Base-by-base conservation (phyloP, 1,139 yeast genomes). In the Maudiozyma humilis region DNA sequence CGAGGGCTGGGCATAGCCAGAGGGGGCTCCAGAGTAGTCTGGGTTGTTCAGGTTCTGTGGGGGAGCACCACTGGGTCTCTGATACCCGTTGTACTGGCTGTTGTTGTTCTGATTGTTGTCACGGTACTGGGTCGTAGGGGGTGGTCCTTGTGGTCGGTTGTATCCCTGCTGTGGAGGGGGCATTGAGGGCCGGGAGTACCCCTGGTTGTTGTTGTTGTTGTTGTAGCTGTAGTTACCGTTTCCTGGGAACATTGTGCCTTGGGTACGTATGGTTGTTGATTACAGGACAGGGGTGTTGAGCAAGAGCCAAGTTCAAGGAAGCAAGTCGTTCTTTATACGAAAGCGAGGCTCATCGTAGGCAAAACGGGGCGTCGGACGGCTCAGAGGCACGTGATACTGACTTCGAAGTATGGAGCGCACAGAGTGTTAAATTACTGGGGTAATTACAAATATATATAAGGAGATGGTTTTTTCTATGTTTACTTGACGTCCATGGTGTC, bases 151-250 rank as follows among this genome's bases (percentile, higher is more conserved):
- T 2, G 47, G 44, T 13, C 45, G 32, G 10, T 17, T 15, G 20
- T 40, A 39, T 16, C 35, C 25, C 37, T 40, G 40, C n/a, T n/a
- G 39, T 23, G 40, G 44, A 10, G 27, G 27, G 10, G 27, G 27
- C 27, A 23, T 23, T 23, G 27, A 23, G 27, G 27, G 27, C 27
- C 25, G 42, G 38, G 33, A 41, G 45, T 15, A 32, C 34, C 23
- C 29, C 23, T 36, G 50, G 32, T 25, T 36, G 27, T 36, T 13
- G 12, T 18, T 35, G 29, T 36, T 25, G 51, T 42, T 52, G 48
- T 37, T 41, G 32, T 43, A 41, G 6, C 42, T 56, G 54, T 58
- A 51, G 34, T 54, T 45, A 36, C 64, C 52, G 47, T 56, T 50
- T 33, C 62, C 38, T 23, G 38, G 38, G 25, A 23, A 36, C 32